Evolutionary conservation across 495 filamentous ascomycete genomes (phyloP).

Genomic region (Mytilinidion resinicola): DNA sequence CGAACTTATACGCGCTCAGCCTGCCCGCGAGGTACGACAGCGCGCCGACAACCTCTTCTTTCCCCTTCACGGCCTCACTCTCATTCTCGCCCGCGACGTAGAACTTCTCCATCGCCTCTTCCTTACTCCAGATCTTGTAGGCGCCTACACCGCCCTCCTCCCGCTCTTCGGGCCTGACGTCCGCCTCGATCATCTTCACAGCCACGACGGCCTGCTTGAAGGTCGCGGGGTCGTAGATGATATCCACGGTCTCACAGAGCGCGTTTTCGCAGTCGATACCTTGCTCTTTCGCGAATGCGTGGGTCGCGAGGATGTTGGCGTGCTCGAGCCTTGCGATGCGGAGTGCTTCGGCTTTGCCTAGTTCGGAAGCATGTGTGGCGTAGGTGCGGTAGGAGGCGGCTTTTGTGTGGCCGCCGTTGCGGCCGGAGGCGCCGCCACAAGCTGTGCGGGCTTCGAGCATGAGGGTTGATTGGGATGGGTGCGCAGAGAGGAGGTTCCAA

Average conservation of each 20-base stretch:
- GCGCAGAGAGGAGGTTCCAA: conserved; percentile 45
- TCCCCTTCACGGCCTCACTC: conserved; percentile 5
- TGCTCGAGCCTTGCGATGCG: conserved; percentile 53
- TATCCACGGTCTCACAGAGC: conserved; percentile 51
- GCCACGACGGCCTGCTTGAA: conserved; percentile 40
- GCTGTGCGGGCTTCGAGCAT: conserved; percentile 56
- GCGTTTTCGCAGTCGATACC: conserved; percentile 47
- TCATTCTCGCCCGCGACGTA: conserved; percentile 19
- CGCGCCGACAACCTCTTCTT: conserved; percentile 39
- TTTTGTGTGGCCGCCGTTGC: conserved; percentile 64
- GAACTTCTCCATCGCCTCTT: conserved; percentile 46
- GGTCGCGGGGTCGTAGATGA: conserved; percentile 48
- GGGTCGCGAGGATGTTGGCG: conserved; percentile 50
- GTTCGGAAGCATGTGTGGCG: conserved; percentile 35
- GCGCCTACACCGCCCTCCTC: conserved; percentile 39
- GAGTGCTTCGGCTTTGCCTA: conserved; percentile 42
- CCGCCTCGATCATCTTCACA: conserved; percentile 41
- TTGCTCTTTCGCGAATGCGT: conserved; percentile 47
- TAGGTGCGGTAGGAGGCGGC: conserved; percentile 55
- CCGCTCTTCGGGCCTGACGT: conserved; percentile 38
- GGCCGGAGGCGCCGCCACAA: conserved; percentile 54
- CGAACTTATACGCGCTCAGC: conserved; percentile 59
- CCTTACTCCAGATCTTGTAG: conserved; percentile 43
- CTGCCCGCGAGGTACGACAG: conserved; percentile 57
- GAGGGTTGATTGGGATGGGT: conserved; percentile 31